Conservation (phyloP, 2,329 filamentous ascomycete genomes). For the Rutstroemia sp. region DNA sequence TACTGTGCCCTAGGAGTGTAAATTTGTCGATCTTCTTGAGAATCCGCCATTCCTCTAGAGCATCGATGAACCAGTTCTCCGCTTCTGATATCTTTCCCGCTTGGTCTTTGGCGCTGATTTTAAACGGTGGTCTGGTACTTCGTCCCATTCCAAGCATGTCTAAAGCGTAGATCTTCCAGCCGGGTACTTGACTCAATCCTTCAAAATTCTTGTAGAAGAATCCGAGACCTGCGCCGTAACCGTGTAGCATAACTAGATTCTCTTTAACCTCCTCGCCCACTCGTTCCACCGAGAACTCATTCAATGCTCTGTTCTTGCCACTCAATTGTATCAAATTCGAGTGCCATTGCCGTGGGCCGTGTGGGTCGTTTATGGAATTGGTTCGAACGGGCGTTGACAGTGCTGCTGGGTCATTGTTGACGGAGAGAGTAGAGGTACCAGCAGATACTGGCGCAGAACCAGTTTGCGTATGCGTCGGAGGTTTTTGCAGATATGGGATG, state of each 20-base stretch:
- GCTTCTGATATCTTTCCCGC: conserved; percentile 79
- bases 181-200: conserved; percentile 65
- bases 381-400: conserved; percentile 37
- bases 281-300: conserved; percentile 88
- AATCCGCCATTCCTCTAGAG: conserved; percentile 90
- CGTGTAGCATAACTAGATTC: conserved; percentile 90
- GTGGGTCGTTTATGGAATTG: conserved; percentile 58
- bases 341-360: conserved; percentile 79
- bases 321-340: conserved; percentile 77
- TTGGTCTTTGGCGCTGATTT: conserved; percentile 72
- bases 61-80: conserved; percentile 93
- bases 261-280: conserved; percentile 73
- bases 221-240: conserved; percentile 90
- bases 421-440: conserved; percentile 32
- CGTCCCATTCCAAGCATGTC: conserved; percentile 95
- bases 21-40: conserved; percentile 86
- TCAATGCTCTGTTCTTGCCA: conserved; percentile 80
- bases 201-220: conserved; percentile 99
- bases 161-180: conserved; percentile 89
- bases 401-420: conserved; percentile 32
- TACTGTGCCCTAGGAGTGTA: conserved; percentile 84
- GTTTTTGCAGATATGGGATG: conserved; percentile 74
- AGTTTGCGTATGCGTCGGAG: conserved; percentile 47
- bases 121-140: conserved; percentile 76
- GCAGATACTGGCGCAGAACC: conserved; percentile 43